These are phyloP conservation scores for Thalassiosira profunda DNA, from an alignment of 108 stramenopile species.

Conservation along the genomic window DNA sequence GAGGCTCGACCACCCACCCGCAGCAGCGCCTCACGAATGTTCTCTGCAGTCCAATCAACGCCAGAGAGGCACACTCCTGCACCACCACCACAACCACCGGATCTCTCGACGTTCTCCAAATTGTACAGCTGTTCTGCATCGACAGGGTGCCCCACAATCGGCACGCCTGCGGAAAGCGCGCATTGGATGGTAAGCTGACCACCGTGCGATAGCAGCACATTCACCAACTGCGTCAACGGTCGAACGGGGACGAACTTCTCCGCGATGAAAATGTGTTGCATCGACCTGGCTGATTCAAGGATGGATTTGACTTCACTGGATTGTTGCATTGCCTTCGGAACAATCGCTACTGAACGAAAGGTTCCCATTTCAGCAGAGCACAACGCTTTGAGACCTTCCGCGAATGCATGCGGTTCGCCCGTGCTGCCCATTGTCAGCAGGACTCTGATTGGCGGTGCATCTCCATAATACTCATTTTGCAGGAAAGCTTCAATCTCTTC, in stretches of 20 bases:
- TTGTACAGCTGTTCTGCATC: conserved; percentile 20
- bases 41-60: conserved; percentile 20
- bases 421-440: conserved; percentile 24
- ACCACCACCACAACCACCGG: no score
- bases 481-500: conserved; percentile 11
- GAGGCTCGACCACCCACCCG: conserved; percentile 3
- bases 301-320: not conserved
- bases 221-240: conserved; percentile 2
- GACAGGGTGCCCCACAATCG: conserved; percentile 13
- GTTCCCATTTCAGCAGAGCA: not conserved
- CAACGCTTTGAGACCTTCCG: conserved; percentile 14
- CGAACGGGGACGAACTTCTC: conserved; percentile 20
- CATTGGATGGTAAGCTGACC: conserved; percentile 22
- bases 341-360: conserved; percentile 2
- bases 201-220: conserved; percentile 30
- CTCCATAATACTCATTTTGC: not conserved
- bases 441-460: conserved; percentile 6
- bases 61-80: conserved; percentile 19
- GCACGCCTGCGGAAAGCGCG: conserved; percentile 24
- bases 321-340: conserved; percentile 2
- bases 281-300: not conserved
- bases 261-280: conserved; percentile 9
- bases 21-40: conserved; percentile 16
- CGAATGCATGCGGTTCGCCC: not conserved
- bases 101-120: conserved; percentile 15